These are phyloP conservation scores for Dioscorea zingiberensis DNA, from an alignment of 106 monocot species.

Conservation along the genomic window DNA sequence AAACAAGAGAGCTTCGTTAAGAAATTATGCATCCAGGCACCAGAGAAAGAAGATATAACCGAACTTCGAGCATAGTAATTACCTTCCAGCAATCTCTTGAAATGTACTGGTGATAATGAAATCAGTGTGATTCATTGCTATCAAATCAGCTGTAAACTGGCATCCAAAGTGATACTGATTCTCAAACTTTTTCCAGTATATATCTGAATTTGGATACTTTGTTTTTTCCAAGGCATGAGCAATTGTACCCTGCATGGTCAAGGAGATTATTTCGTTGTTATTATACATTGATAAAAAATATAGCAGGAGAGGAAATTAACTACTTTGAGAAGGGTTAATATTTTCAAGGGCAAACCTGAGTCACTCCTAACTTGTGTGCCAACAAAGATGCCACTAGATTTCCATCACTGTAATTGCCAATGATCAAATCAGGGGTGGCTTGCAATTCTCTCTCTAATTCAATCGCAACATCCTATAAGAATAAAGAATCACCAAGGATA, in stretches of 20 bases:
- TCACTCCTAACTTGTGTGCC: constrained; percentile 80
- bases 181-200: constrained; percentile 79
- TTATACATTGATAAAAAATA: neutral
- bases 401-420: constrained; percentile 86
- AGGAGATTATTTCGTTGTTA: neutral
- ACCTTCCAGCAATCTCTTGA: constrained; percentile 98
- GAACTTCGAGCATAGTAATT: neutral
- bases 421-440: constrained; percentile 86
- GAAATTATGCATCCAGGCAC: too few species aligned
- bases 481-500: neutral
- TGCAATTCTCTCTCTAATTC: constrained; percentile 75
- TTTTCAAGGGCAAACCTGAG: constrained; percentile 39
- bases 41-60: too few species aligned
- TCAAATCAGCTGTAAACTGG: constrained; percentile 65
- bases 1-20: too few species aligned
- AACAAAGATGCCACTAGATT: constrained; percentile 66
- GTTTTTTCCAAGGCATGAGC: constrained; percentile 76
- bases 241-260: constrained; percentile 48
- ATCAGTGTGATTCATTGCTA: constrained; percentile 90
- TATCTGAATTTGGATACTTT: constrained; percentile 66
- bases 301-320: too few species aligned
- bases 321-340: neutral
- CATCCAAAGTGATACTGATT: constrained; percentile 53
- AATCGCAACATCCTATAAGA: constrained; percentile 69
- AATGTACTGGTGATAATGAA: constrained; percentile 95